phyloP scores from a whole-genome alignment of 306 rosid species.

The Medicago arabica region DNA sequence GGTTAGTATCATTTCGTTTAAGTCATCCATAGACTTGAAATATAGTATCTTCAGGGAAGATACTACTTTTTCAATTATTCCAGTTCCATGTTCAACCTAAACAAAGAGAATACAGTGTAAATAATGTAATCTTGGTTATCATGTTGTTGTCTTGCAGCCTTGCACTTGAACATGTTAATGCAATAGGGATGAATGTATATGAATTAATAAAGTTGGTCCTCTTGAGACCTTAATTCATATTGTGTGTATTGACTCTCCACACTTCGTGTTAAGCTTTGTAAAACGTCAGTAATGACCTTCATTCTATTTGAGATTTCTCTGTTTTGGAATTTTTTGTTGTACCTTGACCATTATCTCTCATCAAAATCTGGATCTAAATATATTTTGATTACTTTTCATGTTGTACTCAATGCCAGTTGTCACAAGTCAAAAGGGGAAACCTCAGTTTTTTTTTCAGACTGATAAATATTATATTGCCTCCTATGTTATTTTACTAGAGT shows the following conservation, averaged over 20 bases:
- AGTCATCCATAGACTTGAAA: slow-evolving; percentile 11
- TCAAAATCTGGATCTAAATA: slow-evolving; percentile 32
- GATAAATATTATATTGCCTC: slow-evolving; percentile 13
- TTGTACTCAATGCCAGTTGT: slow-evolving; percentile 25
- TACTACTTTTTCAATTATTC: slow-evolving; percentile 9
- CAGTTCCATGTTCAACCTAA: slow-evolving; percentile 19
- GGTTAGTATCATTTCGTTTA: slow-evolving; percentile 64
- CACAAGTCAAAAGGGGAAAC: slow-evolving; percentile 26
- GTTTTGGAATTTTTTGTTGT: slow-evolving; percentile 3
- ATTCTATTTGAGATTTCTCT: slow-evolving; percentile 10
- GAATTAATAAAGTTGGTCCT: slow-evolving; percentile 30
- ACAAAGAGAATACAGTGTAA: not conserved
- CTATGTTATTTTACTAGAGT: slow-evolving; percentile 21
- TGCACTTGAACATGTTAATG: slow-evolving; percentile 22
- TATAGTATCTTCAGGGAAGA: slow-evolving; percentile 20
- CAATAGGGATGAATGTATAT: slow-evolving; percentile 14
- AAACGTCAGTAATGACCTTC: slow-evolving; percentile 4
- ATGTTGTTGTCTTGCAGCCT: slow-evolving; percentile 18
- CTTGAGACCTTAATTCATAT: slow-evolving; percentile 29
- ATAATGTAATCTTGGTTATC: slow-evolving; percentile 10
- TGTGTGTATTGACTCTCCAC: slow-evolving; percentile 12
- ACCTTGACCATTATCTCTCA: slow-evolving; percentile 8
- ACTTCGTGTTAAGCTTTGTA: slow-evolving; percentile 32
- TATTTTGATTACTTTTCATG: slow-evolving; percentile 17
- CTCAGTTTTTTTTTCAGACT: not conserved